Evolutionary conservation across 805 yeast species (phyloP), one percentile per base, ranked within the genome.

Genomic region (Priceomyces fermenticarens): DNA sequence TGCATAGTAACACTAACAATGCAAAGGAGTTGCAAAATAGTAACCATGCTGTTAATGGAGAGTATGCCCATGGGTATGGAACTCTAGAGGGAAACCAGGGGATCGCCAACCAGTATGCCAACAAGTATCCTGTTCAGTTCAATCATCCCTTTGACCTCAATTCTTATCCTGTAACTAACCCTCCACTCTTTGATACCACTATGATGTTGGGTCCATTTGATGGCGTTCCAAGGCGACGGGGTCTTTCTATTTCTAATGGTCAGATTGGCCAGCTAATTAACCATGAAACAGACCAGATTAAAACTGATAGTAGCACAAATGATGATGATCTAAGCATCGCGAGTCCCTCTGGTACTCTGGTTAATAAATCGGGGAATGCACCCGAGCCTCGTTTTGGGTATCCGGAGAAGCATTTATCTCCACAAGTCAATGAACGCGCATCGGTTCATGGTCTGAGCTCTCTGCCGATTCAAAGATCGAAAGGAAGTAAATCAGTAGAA

Each of bases 201-300:
- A 65, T 67, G 63, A 54, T 60, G 49, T 43, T 67, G 20, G 67
- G 70, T 14, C 58, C 53, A 42, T 67, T 54, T 30, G 65, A 65
- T n/a, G 60, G 62, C 1, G 51, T 54, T 5, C 56, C 67, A 14
- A 54, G 74, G 35, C 67, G 83, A 55, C 70, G 93, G 57, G 73
- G 95, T 55, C 81, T 85, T 2, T 85, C 93, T 33, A 85, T 85
- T 39, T 83, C 91, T 9, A 85, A 85, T 62, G 95, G 95, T 53
- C 95, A 85, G 55, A 85, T 85, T 48, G 86, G 89, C 36, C 95
- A 85, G 54, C 75, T 85, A 28, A 73, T 78, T 33, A 68, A 60
- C 49, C 74, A 70, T 48, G 74, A 68, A 45, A 26, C 4, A 7
- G 25, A 17, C n/a, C 30, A 35, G 32, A 7, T 12, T 4, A 29